Evolutionary conservation across 2,329 filamentous ascomycete species (phyloP).

Genomic region (Claviceps monticola): DNA sequence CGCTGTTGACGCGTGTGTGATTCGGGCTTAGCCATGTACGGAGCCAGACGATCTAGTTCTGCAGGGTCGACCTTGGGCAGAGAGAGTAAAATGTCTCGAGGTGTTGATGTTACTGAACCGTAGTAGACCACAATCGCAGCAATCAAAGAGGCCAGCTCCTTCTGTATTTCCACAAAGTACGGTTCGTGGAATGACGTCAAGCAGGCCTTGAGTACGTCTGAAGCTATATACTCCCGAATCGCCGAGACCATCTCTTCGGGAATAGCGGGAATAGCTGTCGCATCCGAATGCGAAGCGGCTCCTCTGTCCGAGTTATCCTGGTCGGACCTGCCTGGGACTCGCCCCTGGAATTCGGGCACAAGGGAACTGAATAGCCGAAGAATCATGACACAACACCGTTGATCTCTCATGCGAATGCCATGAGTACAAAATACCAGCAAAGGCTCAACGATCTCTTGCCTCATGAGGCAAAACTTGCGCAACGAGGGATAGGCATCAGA

Average conservation of each 20-base stretch:
- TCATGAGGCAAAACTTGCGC: conserved; percentile 69
- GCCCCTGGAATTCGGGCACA: conserved; percentile 56
- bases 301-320: conserved; percentile 15
- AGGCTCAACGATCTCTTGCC: conserved; percentile 68
- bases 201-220: conserved; percentile 77
- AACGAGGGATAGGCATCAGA: conserved; percentile 42
- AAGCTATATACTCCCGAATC: conserved; percentile 80
- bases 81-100: conserved; percentile 60
- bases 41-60: conserved; percentile 52
- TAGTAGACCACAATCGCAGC: conserved; percentile 74
- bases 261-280: conserved; percentile 36
- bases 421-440: conserved; percentile 87
- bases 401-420: conserved; percentile 78
- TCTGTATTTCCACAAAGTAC: conserved; percentile 93
- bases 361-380: conserved; percentile 77
- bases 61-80: conserved; percentile 61
- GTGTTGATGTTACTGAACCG: conserved; percentile 52
- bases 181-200: conserved; percentile 86
- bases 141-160: conserved; percentile 78
- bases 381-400: conserved; percentile 73
- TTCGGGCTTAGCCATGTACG: conserved; percentile 42
- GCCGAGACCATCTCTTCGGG: conserved; percentile 42
- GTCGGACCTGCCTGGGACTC: conserved; percentile 8
- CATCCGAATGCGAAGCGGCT: conserved; percentile 15
- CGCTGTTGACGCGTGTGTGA: conserved; percentile 63